Percentiles rank a stretch among this genome's conserved stretches.
Evolutionary conservation across 2,329 filamentous ascomycete genomes (phyloP).

Genomic region (Colletotrichum cuscutae): DNA sequence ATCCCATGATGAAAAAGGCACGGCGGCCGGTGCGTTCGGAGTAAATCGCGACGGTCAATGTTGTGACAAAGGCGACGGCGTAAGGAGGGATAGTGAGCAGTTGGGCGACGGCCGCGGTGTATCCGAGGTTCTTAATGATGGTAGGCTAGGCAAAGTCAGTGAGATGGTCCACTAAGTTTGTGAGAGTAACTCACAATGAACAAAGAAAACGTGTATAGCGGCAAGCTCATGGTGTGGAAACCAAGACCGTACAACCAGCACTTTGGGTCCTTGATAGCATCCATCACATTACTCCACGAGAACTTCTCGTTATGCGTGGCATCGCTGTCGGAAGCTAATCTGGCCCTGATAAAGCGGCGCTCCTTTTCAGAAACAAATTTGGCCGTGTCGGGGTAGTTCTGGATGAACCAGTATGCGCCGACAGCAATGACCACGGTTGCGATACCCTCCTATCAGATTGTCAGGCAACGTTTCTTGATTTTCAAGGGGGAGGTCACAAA

Average conservation of each 20-base stretch:
- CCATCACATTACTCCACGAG: constrained; percentile 71
- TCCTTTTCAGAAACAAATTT: constrained; percentile 66
- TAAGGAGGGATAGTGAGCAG: constrained; percentile 73
- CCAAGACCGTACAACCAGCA: constrained; percentile 78
- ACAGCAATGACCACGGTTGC: constrained; percentile 63
- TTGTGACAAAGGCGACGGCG: constrained; percentile 69
- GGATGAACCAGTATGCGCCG: constrained; percentile 68
- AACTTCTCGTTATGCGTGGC: constrained; percentile 76
- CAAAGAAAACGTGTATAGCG: constrained; percentile 65
- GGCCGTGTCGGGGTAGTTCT: constrained; percentile 72
- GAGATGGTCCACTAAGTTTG: too few species aligned
- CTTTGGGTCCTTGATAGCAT: constrained; percentile 74
- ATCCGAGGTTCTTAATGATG: constrained; percentile 65
- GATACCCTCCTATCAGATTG: constrained; percentile 59
- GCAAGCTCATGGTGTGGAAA: constrained; percentile 78
- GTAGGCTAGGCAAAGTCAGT: constrained; percentile 49
- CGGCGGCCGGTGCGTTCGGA: constrained; percentile 68
- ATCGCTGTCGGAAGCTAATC: constrained; percentile 75
- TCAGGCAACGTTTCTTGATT: constrained; percentile 48
- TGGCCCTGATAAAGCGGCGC: constrained; percentile 66
- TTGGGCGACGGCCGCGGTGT: constrained; percentile 62
- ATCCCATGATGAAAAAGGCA: constrained; percentile 72
- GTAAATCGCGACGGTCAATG: constrained; percentile 66
- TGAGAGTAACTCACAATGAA: constrained; percentile 55
- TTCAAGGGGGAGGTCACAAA: constrained; percentile 40